Conservation (phyloP, 2,329 filamentous ascomycete species). For the Pseudogymnoascus sp. region DNA sequence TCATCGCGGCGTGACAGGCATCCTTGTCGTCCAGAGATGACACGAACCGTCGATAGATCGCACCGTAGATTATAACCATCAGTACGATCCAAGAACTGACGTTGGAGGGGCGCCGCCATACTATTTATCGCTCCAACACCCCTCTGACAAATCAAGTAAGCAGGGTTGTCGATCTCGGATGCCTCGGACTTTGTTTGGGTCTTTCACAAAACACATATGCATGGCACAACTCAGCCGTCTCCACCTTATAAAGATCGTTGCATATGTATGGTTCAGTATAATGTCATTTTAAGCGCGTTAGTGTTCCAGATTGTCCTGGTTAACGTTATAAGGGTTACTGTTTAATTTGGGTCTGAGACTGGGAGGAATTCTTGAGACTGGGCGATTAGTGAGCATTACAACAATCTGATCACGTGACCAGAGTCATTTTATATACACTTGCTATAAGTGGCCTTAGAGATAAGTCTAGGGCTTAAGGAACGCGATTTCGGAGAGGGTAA, state of each 20-base stretch:
- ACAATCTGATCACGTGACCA: background rate
- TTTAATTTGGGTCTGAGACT: background rate
- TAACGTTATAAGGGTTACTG: background rate
- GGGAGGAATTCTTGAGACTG: background rate
- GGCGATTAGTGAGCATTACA: background rate
- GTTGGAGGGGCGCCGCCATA: background rate
- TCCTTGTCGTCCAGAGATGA: background rate
- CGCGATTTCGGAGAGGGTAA: too few species aligned
- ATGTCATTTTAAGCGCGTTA: background rate
- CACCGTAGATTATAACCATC: background rate
- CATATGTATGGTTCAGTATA: conserved; percentile 4
- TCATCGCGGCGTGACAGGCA: too few species aligned
- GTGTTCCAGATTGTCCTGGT: background rate
- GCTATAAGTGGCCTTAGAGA: too few species aligned
- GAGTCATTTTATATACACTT: too few species aligned
- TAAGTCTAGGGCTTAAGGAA: too few species aligned
- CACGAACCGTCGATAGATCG: background rate
- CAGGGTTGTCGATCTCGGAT: background rate
- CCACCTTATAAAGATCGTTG: background rate
- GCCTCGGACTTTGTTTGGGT: background rate
- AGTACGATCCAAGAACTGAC: background rate
- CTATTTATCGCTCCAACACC: background rate
- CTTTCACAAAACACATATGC: background rate
- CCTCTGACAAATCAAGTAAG: conserved; percentile 3
- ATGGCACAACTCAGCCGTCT: background rate